phyloP scores from a whole-genome alignment of 148 eudicot genomes.

The Silene conica region DNA sequence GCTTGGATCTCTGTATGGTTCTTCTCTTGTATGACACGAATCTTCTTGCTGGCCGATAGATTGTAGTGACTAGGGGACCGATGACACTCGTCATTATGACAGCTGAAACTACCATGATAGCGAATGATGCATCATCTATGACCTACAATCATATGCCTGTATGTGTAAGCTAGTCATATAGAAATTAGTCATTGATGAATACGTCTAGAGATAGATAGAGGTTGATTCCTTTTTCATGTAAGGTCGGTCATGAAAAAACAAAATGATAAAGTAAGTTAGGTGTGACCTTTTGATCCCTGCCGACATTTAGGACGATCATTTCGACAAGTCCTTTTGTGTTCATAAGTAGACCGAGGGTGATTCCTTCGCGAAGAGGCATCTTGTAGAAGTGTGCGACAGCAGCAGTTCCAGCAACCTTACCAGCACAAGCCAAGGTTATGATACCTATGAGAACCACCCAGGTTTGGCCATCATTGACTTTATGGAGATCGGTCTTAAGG shows the following conservation, averaged over 20 bases:
- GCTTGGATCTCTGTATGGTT: conserved; percentile 62
- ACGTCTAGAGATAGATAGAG: too few relatives aligned
- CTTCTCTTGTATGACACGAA: conserved; percentile 60
- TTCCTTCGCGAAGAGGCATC: conserved; percentile 57
- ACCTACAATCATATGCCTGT: conserved; percentile 40
- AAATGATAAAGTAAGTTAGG: too few relatives aligned
- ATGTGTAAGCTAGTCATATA: too few relatives aligned
- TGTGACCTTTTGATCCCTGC: conserved; percentile 89
- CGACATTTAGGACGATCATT: conserved; percentile 90
- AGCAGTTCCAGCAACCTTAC: conserved; percentile 51
- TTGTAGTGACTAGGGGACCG: conserved; percentile 50
- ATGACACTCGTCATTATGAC: conserved; percentile 64
- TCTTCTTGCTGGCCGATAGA: conserved; percentile 69
- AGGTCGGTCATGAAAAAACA: too few relatives aligned
- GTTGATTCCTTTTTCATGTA: too few relatives aligned
- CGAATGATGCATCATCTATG: conserved; percentile 58
- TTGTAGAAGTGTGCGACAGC: conserved; percentile 36
- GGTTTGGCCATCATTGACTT: conserved; percentile 15
- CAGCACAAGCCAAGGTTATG: conserved; percentile 35
- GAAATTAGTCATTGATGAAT: neutral
- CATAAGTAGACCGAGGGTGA: conserved; percentile 61
- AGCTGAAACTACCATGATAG: conserved; percentile 68
- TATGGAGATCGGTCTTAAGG: conserved; percentile 40
- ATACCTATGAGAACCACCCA: conserved; percentile 36
- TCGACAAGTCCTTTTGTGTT: conserved; percentile 91